phyloP scores from a whole-genome alignment of 2,329 filamentous ascomycete genomes.

The Colletotrichum chlorophyti region DNA sequence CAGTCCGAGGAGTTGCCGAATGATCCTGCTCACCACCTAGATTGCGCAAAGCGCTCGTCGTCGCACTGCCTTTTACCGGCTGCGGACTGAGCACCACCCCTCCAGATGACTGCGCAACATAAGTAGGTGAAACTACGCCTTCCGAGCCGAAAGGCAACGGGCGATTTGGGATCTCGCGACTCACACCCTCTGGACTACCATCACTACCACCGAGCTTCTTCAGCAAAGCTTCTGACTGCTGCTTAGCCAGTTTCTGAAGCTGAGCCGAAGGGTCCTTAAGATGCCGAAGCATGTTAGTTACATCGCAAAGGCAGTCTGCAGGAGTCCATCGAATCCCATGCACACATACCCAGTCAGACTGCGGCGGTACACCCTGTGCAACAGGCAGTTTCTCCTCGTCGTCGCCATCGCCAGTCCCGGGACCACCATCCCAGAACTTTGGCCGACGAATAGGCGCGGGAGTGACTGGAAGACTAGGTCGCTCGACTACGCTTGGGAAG shows the following conservation, averaged over 20 bases:
- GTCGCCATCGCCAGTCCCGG: conserved; percentile 53
- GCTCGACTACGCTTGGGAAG: conserved; percentile 82
- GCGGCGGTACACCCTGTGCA: conserved; percentile 84
- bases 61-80: conserved; percentile 48
- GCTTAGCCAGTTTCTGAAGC: conserved; percentile 72
- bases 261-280: conserved; percentile 73
- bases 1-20: conserved; percentile 22
- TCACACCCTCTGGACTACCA: conserved; percentile 36
- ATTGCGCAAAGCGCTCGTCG: conserved; percentile 42
- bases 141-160: conserved; percentile 62
- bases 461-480: conserved; percentile 89
- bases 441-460: conserved; percentile 78
- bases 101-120: conserved; percentile 46
- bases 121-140: conserved; percentile 50
- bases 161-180: conserved; percentile 54
- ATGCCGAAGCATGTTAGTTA: conserved; percentile 58
- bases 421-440: conserved; percentile 68
- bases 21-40: conserved; percentile 33
- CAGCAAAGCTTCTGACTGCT: conserved; percentile 69
- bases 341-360: conserved; percentile 93
- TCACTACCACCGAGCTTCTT: conserved; percentile 53
- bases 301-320: conserved; percentile 60
- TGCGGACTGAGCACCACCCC: conserved; percentile 46
- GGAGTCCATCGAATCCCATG: conserved; percentile 57
- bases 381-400: conserved; percentile 69